These are phyloP conservation scores for Cenchrus fungigraminus DNA, from an alignment of 176 grass and related monocot genomes.

Conservation along the genomic window DNA sequence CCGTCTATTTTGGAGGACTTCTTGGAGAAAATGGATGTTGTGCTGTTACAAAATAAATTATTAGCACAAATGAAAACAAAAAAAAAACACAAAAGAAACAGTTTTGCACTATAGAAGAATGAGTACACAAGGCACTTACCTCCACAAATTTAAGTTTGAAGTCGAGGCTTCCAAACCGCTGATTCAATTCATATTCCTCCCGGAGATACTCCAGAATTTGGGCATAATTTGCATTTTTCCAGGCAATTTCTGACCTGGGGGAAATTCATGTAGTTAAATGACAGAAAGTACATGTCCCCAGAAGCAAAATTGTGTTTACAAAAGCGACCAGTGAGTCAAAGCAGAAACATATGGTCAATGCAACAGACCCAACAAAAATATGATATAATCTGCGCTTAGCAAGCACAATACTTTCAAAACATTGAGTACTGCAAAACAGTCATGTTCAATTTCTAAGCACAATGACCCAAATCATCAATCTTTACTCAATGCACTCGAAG, in stretches of 20 bases:
- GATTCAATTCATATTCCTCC: conserved; percentile 92
- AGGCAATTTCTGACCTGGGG: conserved; percentile 90
- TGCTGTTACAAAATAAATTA: conserved; percentile 64
- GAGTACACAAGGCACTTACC: conserved; percentile 46
- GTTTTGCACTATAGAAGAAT: conserved; percentile 27
- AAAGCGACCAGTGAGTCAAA: neutral
- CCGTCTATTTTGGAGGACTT: conserved; percentile 89
- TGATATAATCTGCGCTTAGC: neutral
- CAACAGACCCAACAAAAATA: neutral
- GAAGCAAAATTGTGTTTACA: conserved; percentile 27
- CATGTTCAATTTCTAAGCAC: neutral
- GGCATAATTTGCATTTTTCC: conserved; percentile 95
- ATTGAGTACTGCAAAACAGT: neutral
- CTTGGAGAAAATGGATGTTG: conserved; percentile 96
- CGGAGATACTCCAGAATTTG: conserved; percentile 85
- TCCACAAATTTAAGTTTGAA: conserved; percentile 97
- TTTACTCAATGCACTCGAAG: conserved; percentile 13
- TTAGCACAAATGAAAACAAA: neutral
- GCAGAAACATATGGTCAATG: neutral
- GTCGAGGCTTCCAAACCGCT: conserved; percentile 90
- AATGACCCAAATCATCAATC: conserved; percentile 5
- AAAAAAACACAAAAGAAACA: neutral
- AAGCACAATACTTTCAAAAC: neutral
- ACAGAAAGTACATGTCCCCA: neutral
- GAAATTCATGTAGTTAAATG: neutral